Conservation (phyloP, 1,284 basidiomycete species). For the Somion occarium region DNA sequence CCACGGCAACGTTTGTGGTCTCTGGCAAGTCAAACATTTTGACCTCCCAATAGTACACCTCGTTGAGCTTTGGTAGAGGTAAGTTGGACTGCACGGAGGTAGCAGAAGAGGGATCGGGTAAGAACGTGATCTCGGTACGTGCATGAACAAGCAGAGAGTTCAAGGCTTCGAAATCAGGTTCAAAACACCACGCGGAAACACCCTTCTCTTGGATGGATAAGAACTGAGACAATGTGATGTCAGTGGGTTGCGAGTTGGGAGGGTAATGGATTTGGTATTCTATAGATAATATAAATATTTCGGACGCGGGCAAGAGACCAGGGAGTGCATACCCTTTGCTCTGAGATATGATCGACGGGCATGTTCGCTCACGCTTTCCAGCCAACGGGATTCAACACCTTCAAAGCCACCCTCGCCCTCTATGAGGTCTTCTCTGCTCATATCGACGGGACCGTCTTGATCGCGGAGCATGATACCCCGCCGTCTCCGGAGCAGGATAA, state of each 20-base stretch:
- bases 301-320: no score
- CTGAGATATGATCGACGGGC: conserved; percentile 73
- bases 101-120: conserved; percentile 89
- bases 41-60: conserved; percentile 97
- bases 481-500: conserved; percentile 77
- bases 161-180: conserved; percentile 93
- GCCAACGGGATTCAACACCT: conserved; percentile 88
- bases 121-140: conserved; percentile 92
- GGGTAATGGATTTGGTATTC: conserved; percentile 90
- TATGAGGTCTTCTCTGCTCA: conserved; percentile 85
- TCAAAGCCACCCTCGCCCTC: conserved; percentile 91
- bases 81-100: conserved; percentile 94
- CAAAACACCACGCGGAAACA: conserved; percentile 96
- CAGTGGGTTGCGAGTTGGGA: conserved; percentile 88
- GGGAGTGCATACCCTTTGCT: conserved; percentile 73
- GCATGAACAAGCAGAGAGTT: conserved; percentile 88
- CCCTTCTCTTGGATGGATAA: conserved; percentile 97
- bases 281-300: conserved; percentile 35
- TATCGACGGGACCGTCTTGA: conserved; percentile 89
- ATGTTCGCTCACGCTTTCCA: conserved; percentile 75
- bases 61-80: conserved; percentile 91
- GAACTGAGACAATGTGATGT: conserved; percentile 96
- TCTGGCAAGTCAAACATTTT: conserved; percentile 95
- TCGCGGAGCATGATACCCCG: conserved; percentile 83
- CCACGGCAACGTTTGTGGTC: conserved; percentile 80